phyloP scores from a whole-genome alignment of 169 alveolate genomes.

The Eimeria falciformis region DNA sequence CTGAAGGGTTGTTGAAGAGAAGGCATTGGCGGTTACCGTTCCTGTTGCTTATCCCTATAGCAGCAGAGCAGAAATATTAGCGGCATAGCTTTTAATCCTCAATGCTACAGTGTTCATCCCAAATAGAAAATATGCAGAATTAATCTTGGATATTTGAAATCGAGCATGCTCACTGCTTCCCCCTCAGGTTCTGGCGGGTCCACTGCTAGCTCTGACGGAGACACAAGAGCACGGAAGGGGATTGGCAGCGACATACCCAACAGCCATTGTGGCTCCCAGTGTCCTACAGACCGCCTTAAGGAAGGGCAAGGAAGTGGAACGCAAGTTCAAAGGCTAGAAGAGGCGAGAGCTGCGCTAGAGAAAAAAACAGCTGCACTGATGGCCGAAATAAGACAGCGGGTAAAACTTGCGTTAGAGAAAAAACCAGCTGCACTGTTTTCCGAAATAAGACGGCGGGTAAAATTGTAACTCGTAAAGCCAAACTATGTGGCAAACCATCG shows the following conservation, averaged over 20 bases:
- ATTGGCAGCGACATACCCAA: background rate
- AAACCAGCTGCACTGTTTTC: background rate
- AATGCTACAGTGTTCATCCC: too few species aligned
- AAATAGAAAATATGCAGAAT: too few species aligned
- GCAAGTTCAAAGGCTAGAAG: constrained; percentile 27
- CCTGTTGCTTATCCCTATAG: too few species aligned
- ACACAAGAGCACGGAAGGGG: background rate
- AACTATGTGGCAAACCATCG: too few species aligned
- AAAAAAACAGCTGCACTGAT: constrained; percentile 17
- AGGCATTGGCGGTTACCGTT: background rate
- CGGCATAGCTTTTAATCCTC: too few species aligned
- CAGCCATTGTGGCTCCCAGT: constrained; percentile 32
- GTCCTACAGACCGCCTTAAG: constrained; percentile 47
- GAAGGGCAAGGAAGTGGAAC: constrained; percentile 10
- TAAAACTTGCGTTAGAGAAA: background rate
- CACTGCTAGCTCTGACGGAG: background rate
- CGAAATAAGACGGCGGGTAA: background rate
- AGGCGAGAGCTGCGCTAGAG: constrained; percentile 37
- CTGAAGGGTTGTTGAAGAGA: background rate
- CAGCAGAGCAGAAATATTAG: too few species aligned
- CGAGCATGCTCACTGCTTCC: too few species aligned
- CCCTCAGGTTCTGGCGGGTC: background rate
- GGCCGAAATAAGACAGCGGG: constrained; percentile 58
- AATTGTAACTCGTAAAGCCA: too few species aligned
- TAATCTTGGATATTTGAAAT: too few species aligned